Evolutionary conservation across 2,329 filamentous ascomycete genomes (phyloP).

Genomic region (Pestalotiopsis sp.): DNA sequence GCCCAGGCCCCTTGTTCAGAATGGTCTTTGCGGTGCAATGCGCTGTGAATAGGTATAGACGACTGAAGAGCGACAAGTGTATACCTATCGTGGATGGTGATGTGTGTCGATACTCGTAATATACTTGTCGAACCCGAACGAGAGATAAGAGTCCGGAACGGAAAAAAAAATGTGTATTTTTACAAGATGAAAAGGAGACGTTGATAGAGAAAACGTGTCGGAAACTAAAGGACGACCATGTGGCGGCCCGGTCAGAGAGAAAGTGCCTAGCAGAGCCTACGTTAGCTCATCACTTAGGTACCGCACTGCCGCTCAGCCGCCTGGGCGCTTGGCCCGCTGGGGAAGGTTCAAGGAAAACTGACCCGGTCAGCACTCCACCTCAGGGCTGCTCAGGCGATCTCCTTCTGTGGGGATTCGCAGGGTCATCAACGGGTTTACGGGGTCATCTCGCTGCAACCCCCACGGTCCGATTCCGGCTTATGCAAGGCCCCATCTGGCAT

Average conservation of each 20-base stretch:
- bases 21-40: neutral
- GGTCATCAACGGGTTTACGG: neutral
- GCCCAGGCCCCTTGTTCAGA: neutral
- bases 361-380: conserved; percentile 1
- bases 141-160: neutral
- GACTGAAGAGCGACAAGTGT: neutral
- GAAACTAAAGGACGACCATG: neutral
- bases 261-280: neutral
- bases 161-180: neutral
- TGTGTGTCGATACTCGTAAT: neutral
- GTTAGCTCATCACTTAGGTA: neutral
- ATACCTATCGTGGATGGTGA: neutral
- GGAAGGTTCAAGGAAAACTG: neutral
- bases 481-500: neutral
- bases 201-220: neutral
- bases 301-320: neutral
- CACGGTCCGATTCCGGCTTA: neutral
- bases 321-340: neutral
- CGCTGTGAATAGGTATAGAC: neutral
- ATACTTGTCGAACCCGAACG: neutral
- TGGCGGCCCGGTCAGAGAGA: neutral
- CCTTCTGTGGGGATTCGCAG: neutral
- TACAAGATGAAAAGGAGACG: neutral
- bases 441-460: neutral
- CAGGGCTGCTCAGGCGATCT: conserved; percentile 4